Conservation (phyloP, 2,329 filamentous ascomycete genomes). For the Knoxdaviesia capensis region DNA sequence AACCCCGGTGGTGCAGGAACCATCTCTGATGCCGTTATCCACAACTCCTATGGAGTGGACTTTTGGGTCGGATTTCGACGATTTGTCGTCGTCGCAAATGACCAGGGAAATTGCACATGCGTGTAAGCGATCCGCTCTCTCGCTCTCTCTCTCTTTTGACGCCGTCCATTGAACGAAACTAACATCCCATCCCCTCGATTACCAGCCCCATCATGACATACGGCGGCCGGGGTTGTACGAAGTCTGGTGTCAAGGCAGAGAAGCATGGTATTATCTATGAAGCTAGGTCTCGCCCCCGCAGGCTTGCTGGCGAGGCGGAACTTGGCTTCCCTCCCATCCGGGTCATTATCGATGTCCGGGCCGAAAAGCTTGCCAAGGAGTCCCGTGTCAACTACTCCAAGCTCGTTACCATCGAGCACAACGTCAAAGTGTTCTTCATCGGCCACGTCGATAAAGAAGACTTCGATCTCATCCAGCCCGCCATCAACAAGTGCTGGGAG, state of each 20-base stretch:
- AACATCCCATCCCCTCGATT: no score
- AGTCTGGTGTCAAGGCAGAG: constrained; percentile 27
- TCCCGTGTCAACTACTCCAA: constrained; percentile 40
- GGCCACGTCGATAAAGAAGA: constrained; percentile 21
- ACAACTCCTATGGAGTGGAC: constrained; percentile 13
- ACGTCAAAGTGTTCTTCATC: constrained; percentile 34
- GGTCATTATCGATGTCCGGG: constrained; percentile 19
- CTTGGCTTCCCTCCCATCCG: constrained; percentile 27
- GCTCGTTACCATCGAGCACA: constrained; percentile 34
- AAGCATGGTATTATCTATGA: constrained; percentile 29
- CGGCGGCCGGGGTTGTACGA: constrained; percentile 27
- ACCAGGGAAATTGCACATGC: constrained; percentile 31
- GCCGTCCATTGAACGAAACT: constrained; percentile 3
- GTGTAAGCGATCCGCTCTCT: constrained; percentile 20
- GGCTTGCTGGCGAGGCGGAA: constrained; percentile 19
- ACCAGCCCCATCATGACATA: constrained; percentile 35
- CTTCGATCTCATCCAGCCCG: constrained; percentile 19
- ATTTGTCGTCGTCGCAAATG: constrained; percentile 31
- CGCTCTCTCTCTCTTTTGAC: background rate
- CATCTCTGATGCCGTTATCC: no score
- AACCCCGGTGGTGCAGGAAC: no score
- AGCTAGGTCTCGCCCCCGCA: constrained; percentile 9
- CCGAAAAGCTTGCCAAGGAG: constrained; percentile 24
- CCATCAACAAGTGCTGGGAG: constrained; percentile 28
- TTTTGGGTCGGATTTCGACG: constrained; percentile 30